phyloP scores from a whole-genome alignment of 768 basidiomycete species.

The Chlorophyllum brunneum region DNA sequence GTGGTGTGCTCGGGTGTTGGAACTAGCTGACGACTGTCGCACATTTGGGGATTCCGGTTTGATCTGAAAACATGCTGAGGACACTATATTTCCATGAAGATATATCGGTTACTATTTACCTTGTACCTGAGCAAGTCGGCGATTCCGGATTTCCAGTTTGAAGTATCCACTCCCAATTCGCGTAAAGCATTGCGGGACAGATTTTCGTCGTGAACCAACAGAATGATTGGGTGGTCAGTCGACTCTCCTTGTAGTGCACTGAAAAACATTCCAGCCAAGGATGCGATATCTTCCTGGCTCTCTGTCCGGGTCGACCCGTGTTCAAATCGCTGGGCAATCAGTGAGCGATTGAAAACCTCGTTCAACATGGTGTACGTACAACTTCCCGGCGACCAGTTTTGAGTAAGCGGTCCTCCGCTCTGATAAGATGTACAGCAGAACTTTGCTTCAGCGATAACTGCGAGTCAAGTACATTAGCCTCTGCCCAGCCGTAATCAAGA shows the following conservation, averaged over 20 bases:
- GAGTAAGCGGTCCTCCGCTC: conserved; percentile 18
- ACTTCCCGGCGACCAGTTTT: conserved; percentile 14
- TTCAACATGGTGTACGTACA: conserved; percentile 2
- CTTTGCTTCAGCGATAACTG: conserved; percentile 10
- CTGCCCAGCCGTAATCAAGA: conserved; percentile 33
- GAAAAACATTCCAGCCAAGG: conserved; percentile 22
- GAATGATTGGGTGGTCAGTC: conserved; percentile 29
- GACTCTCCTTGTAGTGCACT: conserved; percentile 6
- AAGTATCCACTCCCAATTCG: conserved; percentile 37
- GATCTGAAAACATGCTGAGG: no score
- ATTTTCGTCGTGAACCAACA: conserved; percentile 44
- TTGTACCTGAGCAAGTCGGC: conserved; percentile 25
- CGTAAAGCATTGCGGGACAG: conserved; percentile 34
- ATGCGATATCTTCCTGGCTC: conserved; percentile 15
- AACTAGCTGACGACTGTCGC: no score
- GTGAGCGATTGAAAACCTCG: background rate
- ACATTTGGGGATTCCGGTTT: no score
- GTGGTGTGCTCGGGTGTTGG: background rate
- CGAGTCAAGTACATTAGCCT: conserved; percentile 22
- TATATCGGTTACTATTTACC: background rate
- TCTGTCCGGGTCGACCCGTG: conserved; percentile 24
- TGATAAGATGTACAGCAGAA: conserved; percentile 22
- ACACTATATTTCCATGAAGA: background rate
- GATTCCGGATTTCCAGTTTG: conserved; percentile 39
- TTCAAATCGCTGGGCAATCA: conserved; percentile 23